phyloP scores from a whole-genome alignment of 345 rosid genomes.

The Cardamine chenopodiifolia region DNA sequence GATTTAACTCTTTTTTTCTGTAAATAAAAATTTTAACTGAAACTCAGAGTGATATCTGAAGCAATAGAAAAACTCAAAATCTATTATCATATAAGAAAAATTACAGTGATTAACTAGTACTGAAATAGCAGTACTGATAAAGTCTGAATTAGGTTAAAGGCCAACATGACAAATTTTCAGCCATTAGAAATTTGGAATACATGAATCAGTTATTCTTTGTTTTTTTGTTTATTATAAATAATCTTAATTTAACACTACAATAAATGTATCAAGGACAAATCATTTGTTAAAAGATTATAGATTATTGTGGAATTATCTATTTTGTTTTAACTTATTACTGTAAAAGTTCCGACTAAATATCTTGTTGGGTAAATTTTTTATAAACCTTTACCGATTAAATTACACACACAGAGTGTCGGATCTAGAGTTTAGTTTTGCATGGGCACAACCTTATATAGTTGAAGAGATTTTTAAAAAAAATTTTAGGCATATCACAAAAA shows the following conservation, averaged over 20 bases:
- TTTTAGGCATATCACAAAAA: no score
- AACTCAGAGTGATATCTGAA: background rate
- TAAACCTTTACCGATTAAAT: background rate
- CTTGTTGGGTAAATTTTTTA: background rate
- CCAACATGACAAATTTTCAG: background rate
- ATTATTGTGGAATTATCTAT: background rate
- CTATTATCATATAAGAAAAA: background rate
- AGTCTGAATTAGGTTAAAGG: background rate
- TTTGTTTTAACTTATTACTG: background rate
- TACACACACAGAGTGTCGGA: no score
- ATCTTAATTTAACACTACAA: background rate
- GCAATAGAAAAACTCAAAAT: background rate
- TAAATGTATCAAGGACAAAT: background rate
- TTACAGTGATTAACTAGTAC: background rate
- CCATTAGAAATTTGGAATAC: background rate
- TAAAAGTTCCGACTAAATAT: background rate
- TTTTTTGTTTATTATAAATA: background rate
- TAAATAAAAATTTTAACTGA: background rate
- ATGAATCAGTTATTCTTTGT: background rate
- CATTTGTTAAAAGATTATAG: background rate
- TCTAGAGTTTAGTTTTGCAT: no score
- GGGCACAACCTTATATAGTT: no score
- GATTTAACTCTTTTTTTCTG: background rate
- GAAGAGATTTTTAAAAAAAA: no score
- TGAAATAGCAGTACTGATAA: background rate